Base-by-base conservation (phyloP, 2,329 filamentous ascomycete genomes). In the Hyphodiscus sp. region DNA sequence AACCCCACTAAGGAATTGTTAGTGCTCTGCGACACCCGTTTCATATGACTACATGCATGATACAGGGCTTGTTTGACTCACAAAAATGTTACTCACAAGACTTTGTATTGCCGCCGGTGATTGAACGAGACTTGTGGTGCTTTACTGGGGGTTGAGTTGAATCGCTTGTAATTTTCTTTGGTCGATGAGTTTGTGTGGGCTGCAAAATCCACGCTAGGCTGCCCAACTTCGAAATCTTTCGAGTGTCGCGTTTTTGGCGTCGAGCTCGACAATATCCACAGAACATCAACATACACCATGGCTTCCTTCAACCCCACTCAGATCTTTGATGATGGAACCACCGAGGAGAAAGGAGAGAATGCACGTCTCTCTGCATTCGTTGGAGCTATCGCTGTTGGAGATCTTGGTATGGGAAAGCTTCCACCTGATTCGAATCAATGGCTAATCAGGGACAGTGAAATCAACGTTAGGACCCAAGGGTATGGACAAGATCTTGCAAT, bases 311-410 rank as follows among this genome's bases (percentile, higher is more conserved):
- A 91, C 75, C 91, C 92, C 67, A 96, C 91, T 60, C 92, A 97
- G 75, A 97, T 97, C 78, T 97, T 97, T 75, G 89, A 91, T 67
- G 90, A 96, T 73, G 91, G 95, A 71, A 94, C 95, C 63, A 94
- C 87, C 54, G 90, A 97, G 76, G 92, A 97, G 77, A 97, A 96
- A 78, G 94, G 94, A 67, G 92, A 97, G 78, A 97, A 97, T 87
- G 92, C 94, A 67, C 90, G 92, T 81, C 86, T 97, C 65, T 87
- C 90, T n/a, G 92, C 92, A 61, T 99, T 99, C 68, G 92, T 99
- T 52, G 94, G 94, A 65, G 94, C 94, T 70, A 99, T 99, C 68
- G 94, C 94, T 52, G 94, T 99, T 46, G 94, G 94, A 51, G 94
- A 99, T 67, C 75, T 99, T 51, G 60, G 60, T 64, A 55, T 23